Evolutionary conservation across 1,284 basidiomycete genomes (phyloP), one percentile per base, ranked within the genome.

Genomic region (Porogramme epimiltina): DNA sequence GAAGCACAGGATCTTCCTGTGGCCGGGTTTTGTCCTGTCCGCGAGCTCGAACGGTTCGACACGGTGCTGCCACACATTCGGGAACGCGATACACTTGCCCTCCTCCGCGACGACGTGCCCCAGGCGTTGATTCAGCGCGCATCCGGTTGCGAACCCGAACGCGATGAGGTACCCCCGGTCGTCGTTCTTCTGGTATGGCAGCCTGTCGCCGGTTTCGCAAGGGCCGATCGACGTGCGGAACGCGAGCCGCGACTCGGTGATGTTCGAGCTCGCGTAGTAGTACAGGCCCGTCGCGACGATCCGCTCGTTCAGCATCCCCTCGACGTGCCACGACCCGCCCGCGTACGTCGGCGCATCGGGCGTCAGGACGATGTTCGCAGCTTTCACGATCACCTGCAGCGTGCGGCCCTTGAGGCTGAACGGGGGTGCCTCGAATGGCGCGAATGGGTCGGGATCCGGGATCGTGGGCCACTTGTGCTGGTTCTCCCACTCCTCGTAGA

Each of bases 381-480:
- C 31, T 23, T 45, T 45, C 46, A 79, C 73, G 46, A 82, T 79
- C 15, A 81, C 65, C 56, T 54, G 1, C 67, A 42, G 10, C 22
- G 40, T 42, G n/a, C 42, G 25, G 26, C 49, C 49, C 11, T 36
- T 45, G 3, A 51, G 43, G 4, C 6, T 4, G 41, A 42, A 37
- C 13, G 36, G 10, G 1, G 11, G 11, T 16, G 25, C 18, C 4
- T 24, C 5, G 5, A 33, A 44, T 2, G 51, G 45, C 34, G 31
- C 1, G 41, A 52, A 52, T 16, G 51, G 45, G 4, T 40, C 31
- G 22, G 51, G 45, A 11, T 52, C 51, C 2, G 45, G 45, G n/a
- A 52, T 33, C 18, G 19, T 4, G 8, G 45, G 51, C 49, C 51
- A 52, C 45, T n/a, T 43, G 8, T 31, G 10, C 26, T 45, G 28